Evolutionary conservation across 2,329 filamentous ascomycete genomes (phyloP).

Genomic region (Botryotinia convoluta): DNA sequence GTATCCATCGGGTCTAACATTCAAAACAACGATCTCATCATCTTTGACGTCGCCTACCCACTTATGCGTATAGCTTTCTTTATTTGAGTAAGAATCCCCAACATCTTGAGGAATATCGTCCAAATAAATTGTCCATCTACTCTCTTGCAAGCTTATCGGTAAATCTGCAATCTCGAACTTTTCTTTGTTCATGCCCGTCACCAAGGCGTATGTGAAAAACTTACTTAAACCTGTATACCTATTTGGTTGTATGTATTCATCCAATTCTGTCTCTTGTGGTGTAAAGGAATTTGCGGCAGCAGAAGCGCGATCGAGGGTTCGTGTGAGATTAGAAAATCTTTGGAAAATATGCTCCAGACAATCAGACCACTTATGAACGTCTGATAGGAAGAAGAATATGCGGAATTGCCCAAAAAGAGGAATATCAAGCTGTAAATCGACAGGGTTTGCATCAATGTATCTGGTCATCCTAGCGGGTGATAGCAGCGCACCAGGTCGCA

Average conservation of each 20-base stretch:
- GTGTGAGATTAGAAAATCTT: conserved; percentile 49
- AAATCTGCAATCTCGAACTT: conserved; percentile 65
- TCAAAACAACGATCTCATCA: conserved; percentile 60
- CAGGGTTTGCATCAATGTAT: conserved; percentile 74
- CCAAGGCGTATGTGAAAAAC: conserved; percentile 65
- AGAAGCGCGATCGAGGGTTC: conserved; percentile 59
- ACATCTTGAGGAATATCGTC: conserved; percentile 60
- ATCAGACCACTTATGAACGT: conserved; percentile 52
- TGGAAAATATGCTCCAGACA: conserved; percentile 61
- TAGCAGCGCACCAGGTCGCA: conserved; percentile 45
- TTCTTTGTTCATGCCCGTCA: conserved; percentile 63
- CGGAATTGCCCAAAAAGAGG: conserved; percentile 76
- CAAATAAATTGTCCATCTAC: conserved; percentile 70
- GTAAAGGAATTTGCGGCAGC: conserved; percentile 61
- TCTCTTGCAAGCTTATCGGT: conserved; percentile 59
- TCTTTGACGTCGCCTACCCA: conserved; percentile 58
- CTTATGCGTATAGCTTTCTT: conserved; percentile 59
- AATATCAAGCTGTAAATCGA: conserved; percentile 75
- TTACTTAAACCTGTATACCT: conserved; percentile 67
- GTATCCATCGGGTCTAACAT: conserved; percentile 72
- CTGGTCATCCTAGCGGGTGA: conserved; percentile 68
- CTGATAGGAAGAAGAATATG: conserved; percentile 67
- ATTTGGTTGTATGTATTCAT: conserved; percentile 64
- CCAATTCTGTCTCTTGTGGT: conserved; percentile 56
- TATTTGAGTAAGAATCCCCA: neutral